Percentiles rank a stretch among this genome's conserved stretches.
phyloP scores from a whole-genome alignment of 225 moss, liverwort and hornwort species.

The Climacium dendroides region DNA sequence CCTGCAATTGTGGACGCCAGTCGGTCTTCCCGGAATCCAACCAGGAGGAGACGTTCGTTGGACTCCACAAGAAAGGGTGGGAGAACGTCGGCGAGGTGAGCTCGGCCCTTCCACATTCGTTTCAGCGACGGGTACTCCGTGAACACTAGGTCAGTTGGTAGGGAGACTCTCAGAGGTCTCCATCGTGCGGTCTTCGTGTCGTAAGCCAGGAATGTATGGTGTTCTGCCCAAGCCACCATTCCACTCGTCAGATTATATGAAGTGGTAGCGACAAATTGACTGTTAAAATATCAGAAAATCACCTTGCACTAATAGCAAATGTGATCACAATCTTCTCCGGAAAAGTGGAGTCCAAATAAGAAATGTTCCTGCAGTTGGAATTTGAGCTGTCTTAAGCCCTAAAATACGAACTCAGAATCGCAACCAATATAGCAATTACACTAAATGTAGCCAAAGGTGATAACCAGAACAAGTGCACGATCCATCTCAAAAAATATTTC shows the following conservation, averaged over 20 bases:
- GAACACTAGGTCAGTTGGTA: conserved; percentile 37
- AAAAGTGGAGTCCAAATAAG: not conserved
- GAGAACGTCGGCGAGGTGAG: conserved; percentile 29
- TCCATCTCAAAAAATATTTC: not conserved
- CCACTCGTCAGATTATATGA: not conserved
- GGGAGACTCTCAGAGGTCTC: conserved; percentile 22
- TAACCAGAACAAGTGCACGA: not conserved
- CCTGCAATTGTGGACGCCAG: conserved; percentile 10
- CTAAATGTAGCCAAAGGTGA: not conserved
- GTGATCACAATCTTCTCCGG: not conserved
- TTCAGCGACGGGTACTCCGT: conserved; percentile 46
- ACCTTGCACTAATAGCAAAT: not conserved
- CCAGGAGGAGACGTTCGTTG: conserved; percentile 31
- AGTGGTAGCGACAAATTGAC: not conserved
- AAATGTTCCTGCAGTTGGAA: not conserved
- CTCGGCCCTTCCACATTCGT: conserved; percentile 27
- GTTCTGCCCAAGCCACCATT: conserved; percentile 2
- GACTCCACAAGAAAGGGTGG: conserved; percentile 47
- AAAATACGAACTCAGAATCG: not conserved
- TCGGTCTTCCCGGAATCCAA: conserved; percentile 36
- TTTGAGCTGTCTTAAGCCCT: not conserved
- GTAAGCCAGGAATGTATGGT: conserved; percentile 41
- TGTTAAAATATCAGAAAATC: not conserved
- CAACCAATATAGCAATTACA: not conserved
- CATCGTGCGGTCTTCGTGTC: conserved; percentile 30